Base-by-base conservation (phyloP, 768 basidiomycete species). In the Nevesoporus exiguus region DNA sequence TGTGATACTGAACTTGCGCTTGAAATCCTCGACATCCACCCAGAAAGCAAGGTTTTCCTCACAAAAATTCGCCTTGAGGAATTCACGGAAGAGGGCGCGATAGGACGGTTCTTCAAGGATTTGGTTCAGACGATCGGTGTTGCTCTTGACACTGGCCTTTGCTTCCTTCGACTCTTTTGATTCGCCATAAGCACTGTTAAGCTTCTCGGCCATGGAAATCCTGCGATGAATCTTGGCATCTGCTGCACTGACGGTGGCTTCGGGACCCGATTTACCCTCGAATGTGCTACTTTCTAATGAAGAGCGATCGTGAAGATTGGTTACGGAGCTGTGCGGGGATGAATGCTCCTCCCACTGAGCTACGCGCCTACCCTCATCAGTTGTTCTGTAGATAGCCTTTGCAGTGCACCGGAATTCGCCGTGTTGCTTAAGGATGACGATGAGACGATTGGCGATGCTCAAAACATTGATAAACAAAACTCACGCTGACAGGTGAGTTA, bases 21-120 rank as follows among this genome's bases (percentile, higher is more conserved):
- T 95, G 77, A 99, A 97, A 68, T 99, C 97, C 68, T 93, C 83
- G 3, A 98, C 95, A 66, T 99, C 97, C 52, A 98, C 70, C 90
- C 93, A 99, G 75, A 98, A 99, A 44, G 88, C 87, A 60, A 99
- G 74, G 69, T 99, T 99, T 77, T 99, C 97, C 67, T 99, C 97
- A 74, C 93, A 98, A 69, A 97, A 98, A 71, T 98, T 98, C 52
- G 84, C 80, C 30, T 92, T 83, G 51, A 99, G 73, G 76, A 94
- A 96, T 59, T 98, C 97, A 55, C 97, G 86, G 81, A 99, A 99
- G 47, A 98, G 76, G 3, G 84, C 81, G 14, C 97, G 84, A 34
- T 95, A 76, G 29, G 87, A 86, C 0, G 95, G 90, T 58, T 98
- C 93, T 58, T 96, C 95, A 22, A 99, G 81, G 58, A 99, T 95